Evolutionary conservation across 495 filamentous ascomycete species (phyloP).

Genomic region (Aspergillus cristatus): DNA sequence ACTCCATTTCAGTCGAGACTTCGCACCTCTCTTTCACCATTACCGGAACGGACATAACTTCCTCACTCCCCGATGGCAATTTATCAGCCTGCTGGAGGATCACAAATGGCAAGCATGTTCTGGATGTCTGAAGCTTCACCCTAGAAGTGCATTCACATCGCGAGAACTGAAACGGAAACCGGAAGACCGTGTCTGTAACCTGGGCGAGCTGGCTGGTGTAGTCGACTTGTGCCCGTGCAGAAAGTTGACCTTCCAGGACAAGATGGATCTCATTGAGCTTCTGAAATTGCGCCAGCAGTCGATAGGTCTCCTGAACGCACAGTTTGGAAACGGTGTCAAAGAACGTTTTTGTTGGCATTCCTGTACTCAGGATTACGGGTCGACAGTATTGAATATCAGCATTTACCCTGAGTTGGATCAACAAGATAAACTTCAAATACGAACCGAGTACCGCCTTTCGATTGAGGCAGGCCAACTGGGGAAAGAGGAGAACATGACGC

Average conservation of each 20-base stretch:
- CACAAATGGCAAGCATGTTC: slow-evolving; percentile 33
- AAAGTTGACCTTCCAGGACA: slow-evolving; percentile 38
- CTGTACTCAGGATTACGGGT: slow-evolving; percentile 34
- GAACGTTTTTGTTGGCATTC: slow-evolving; percentile 38
- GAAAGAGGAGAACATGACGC: slow-evolving; percentile 34
- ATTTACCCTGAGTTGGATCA: slow-evolving; percentile 32
- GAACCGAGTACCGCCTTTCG: slow-evolving; percentile 34
- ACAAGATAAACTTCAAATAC: slow-evolving; percentile 23
- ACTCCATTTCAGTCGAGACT: slow-evolving; percentile 35
- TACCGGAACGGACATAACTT: slow-evolving; percentile 36
- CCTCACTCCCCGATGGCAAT: slow-evolving; percentile 32
- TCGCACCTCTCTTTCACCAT: slow-evolving; percentile 38
- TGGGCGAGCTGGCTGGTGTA: slow-evolving; percentile 34
- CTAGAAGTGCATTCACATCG: slow-evolving; percentile 25
- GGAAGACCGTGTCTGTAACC: slow-evolving; percentile 27
- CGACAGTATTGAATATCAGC: slow-evolving; percentile 27
- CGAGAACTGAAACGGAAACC: slow-evolving; percentile 29
- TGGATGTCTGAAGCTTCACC: slow-evolving; percentile 37
- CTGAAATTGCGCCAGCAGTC: slow-evolving; percentile 25
- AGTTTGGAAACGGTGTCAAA: slow-evolving; percentile 21
- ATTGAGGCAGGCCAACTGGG: slow-evolving; percentile 31
- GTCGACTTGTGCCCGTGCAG: slow-evolving; percentile 41
- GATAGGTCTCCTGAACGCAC: slow-evolving; percentile 15
- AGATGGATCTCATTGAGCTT: slow-evolving; percentile 27
- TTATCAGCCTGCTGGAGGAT: slow-evolving; percentile 32